phyloP scores from a whole-genome alignment of 495 filamentous ascomycete species.

The Sabuloglossum arenarium region DNA sequence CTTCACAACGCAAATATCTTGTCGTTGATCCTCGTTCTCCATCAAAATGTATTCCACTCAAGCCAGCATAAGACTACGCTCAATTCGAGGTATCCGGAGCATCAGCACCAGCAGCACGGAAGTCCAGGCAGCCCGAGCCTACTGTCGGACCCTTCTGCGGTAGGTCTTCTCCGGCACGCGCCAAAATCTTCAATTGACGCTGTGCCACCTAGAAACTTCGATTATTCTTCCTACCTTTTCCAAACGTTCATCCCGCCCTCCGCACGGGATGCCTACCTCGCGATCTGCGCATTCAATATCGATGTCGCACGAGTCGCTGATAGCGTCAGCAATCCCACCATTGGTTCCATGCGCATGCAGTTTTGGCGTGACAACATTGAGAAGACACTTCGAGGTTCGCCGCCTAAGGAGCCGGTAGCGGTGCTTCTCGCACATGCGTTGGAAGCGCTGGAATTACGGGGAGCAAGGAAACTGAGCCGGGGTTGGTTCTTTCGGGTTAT shows the following conservation, averaged over 20 bases:
- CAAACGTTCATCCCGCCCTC: slow-evolving; percentile 57
- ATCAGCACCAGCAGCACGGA: neutral
- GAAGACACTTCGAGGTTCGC: slow-evolving; percentile 46
- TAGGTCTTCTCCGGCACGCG: neutral
- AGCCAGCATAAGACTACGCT: neutral
- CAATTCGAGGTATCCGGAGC: neutral
- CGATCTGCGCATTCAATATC: slow-evolving; percentile 80
- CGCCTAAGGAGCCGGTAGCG: slow-evolving; percentile 81
- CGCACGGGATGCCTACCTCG: slow-evolving; percentile 62
- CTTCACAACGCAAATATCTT: too few species aligned
- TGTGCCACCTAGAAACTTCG: slow-evolving; percentile 38
- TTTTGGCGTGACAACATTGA: slow-evolving; percentile 80
- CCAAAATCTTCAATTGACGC: neutral
- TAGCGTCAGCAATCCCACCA: slow-evolving; percentile 55
- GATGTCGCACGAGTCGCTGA: slow-evolving; percentile 78
- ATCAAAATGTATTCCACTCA: neutral
- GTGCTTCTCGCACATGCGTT: slow-evolving; percentile 57
- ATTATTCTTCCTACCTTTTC: slow-evolving; percentile 73
- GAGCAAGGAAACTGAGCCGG: slow-evolving; percentile 41
- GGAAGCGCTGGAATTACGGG: slow-evolving; percentile 31
- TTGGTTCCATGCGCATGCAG: slow-evolving; percentile 73
- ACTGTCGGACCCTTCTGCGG: neutral
- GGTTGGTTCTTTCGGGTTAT: slow-evolving; percentile 69
- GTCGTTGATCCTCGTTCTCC: too few species aligned
- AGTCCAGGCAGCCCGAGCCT: neutral